Evolutionary conservation across 2,329 filamentous ascomycete genomes (phyloP).

Genomic region (Aspergillus sp.): DNA sequence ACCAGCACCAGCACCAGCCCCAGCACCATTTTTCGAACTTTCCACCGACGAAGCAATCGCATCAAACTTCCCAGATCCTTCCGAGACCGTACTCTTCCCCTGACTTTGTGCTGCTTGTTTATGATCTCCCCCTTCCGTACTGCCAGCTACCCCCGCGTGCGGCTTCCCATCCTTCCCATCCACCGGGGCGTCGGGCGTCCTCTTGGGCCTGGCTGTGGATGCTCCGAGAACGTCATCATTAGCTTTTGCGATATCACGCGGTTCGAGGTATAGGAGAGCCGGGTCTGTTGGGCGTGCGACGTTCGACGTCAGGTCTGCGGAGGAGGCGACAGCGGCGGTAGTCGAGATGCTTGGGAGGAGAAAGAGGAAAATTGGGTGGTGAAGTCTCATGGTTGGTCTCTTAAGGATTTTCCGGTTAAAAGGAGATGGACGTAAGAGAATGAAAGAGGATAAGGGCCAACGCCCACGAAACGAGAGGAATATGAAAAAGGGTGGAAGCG

Average conservation of each 20-base stretch:
- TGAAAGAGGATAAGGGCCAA: not conserved
- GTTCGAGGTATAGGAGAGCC: not conserved
- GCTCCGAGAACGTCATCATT: slow-evolving; percentile 10
- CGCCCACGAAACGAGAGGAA: not conserved
- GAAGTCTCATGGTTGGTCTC: slow-evolving; percentile 25
- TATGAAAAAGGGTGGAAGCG: too few relatives aligned
- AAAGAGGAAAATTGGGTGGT: slow-evolving; percentile 20
- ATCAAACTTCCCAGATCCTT: slow-evolving; percentile 17
- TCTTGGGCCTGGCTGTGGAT: slow-evolving; percentile 32
- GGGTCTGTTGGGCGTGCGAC: not conserved
- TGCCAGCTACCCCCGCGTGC: slow-evolving; percentile 61
- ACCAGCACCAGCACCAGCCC: slow-evolving; percentile 49
- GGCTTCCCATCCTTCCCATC: slow-evolving; percentile 92
- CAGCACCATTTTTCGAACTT: not conserved
- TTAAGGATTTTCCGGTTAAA: not conserved
- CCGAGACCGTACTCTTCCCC: slow-evolving; percentile 19
- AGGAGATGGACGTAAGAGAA: not conserved
- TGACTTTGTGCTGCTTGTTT: slow-evolving; percentile 23
- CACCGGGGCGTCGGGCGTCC: slow-evolving; percentile 74
- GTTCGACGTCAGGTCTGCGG: slow-evolving; percentile 10
- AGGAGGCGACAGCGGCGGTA: slow-evolving; percentile 5
- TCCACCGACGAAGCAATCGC: slow-evolving; percentile 16
- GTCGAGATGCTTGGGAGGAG: slow-evolving; percentile 28
- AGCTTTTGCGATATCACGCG: not conserved
- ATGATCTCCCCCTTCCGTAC: slow-evolving; percentile 45